phyloP scores from a whole-genome alignment of 2,329 filamentous ascomycete genomes.

The Cladorrhinum sp. region DNA sequence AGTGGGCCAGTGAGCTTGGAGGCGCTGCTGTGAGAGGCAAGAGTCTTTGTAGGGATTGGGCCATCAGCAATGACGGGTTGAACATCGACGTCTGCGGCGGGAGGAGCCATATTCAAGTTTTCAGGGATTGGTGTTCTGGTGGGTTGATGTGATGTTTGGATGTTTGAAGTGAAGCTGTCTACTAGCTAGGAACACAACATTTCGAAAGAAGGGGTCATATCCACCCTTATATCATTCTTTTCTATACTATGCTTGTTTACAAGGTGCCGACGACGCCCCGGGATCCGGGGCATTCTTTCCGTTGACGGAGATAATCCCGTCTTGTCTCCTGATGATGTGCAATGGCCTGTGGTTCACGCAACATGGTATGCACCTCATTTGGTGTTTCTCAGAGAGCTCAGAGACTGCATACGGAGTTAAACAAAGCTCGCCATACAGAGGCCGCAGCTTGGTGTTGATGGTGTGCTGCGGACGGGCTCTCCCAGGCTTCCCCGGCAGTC shows the following conservation, averaged over 20 bases:
- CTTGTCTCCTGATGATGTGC: constrained; percentile 12
- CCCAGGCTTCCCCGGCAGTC: background rate
- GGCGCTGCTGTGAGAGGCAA: constrained; percentile 14
- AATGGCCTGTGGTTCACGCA: constrained; percentile 16
- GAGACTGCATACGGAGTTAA: background rate
- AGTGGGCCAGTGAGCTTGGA: constrained; percentile 27
- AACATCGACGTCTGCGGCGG: constrained; percentile 30
- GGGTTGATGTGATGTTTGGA: background rate
- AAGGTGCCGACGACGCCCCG: constrained; percentile 1
- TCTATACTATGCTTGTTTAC: background rate
- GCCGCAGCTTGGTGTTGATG: background rate
- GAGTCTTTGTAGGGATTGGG: constrained; percentile 19
- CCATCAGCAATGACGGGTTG: constrained; percentile 14
- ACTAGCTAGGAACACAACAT: background rate
- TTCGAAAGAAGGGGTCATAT: background rate
- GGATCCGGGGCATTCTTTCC: background rate
- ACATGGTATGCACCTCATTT: constrained; percentile 2
- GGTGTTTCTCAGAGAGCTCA: background rate
- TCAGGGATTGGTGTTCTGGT: too few species aligned
- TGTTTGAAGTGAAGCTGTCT: background rate
- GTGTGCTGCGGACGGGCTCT: background rate
- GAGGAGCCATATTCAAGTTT: constrained; percentile 28
- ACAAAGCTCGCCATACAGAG: background rate
- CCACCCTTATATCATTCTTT: constrained; percentile 9
- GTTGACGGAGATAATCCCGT: constrained; percentile 2